Evolutionary conservation across 306 rosid species (phyloP).

Genomic region (Glycine tomentella): DNA sequence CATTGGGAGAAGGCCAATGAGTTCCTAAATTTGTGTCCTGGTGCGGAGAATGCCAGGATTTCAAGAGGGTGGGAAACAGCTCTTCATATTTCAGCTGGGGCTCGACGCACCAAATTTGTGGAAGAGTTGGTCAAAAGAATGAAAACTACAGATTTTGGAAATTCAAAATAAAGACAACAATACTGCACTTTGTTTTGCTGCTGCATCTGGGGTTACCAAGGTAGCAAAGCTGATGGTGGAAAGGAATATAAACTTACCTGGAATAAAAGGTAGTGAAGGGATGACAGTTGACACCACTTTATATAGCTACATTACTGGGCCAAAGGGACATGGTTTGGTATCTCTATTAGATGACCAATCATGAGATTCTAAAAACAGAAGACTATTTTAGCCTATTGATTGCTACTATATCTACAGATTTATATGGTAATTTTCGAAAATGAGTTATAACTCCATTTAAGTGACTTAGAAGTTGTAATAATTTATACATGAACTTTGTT

Average conservation of each 20-base stretch:
- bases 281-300: conserved; percentile 38
- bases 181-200: conserved; percentile 40
- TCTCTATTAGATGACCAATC: conserved; percentile 25
- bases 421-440: conserved; percentile 4
- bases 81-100: no score
- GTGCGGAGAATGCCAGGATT: conserved; percentile 26
- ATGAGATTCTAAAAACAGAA: conserved; percentile 9
- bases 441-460: not conserved
- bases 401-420: conserved; percentile 22
- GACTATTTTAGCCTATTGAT: conserved; percentile 27
- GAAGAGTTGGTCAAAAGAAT: conserved; percentile 28
- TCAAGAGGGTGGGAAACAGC: no score
- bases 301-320: conserved; percentile 32
- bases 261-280: conserved; percentile 32
- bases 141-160: not conserved
- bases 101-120: no score
- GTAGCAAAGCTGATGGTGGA: conserved; percentile 34
- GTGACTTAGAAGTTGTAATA: not conserved
- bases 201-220: conserved; percentile 26
- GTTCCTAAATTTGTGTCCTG: conserved; percentile 35
- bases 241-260: conserved; percentile 24
- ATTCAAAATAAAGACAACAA: conserved; percentile 32
- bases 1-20: conserved; percentile 27
- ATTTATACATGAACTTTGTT: conserved; percentile 15
- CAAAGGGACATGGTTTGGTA: conserved; percentile 38